Evolutionary conservation across 2,329 filamentous ascomycete species (phyloP).

Genomic region (Decorospora gaudefroyi): DNA sequence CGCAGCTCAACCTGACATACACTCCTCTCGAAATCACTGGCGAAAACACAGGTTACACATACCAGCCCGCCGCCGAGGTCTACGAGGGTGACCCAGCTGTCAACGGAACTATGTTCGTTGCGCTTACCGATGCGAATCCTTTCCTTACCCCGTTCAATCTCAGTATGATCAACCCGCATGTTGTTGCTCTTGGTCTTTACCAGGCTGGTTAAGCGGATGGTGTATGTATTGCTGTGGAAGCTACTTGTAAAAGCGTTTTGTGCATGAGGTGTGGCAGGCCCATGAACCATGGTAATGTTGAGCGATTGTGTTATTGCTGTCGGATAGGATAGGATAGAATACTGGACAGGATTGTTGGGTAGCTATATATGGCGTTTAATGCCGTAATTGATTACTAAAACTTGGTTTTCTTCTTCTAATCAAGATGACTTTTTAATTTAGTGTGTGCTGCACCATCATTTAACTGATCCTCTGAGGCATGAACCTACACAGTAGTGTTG

Average conservation of each 20-base stretch:
- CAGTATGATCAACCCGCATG: slow-evolving; percentile 72
- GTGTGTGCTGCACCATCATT: no score
- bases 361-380: no score
- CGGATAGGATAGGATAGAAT: slow-evolving; percentile 6
- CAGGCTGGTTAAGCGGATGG: slow-evolving; percentile 67
- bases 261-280: not conserved
- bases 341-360: no score
- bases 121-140: slow-evolving; percentile 69
- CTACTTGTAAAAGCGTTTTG: not conserved
- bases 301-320: slow-evolving; percentile 6
- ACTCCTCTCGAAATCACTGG: slow-evolving; percentile 67
- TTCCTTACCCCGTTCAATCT: slow-evolving; percentile 78
- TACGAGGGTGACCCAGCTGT: slow-evolving; percentile 69
- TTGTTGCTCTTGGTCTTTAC: slow-evolving; percentile 74
- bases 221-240: not conserved
- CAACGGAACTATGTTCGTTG: slow-evolving; percentile 81
- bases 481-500: no score
- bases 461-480: no score
- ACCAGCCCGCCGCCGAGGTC: slow-evolving; percentile 72
- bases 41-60: slow-evolving; percentile 64
- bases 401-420: no score
- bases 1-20: slow-evolving; percentile 65
- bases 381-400: no score
- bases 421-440: no score
- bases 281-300: slow-evolving; percentile 11